Base-by-base conservation (phyloP, 2,329 filamentous ascomycete genomes). In the Parastagonospora nodorum region DNA sequence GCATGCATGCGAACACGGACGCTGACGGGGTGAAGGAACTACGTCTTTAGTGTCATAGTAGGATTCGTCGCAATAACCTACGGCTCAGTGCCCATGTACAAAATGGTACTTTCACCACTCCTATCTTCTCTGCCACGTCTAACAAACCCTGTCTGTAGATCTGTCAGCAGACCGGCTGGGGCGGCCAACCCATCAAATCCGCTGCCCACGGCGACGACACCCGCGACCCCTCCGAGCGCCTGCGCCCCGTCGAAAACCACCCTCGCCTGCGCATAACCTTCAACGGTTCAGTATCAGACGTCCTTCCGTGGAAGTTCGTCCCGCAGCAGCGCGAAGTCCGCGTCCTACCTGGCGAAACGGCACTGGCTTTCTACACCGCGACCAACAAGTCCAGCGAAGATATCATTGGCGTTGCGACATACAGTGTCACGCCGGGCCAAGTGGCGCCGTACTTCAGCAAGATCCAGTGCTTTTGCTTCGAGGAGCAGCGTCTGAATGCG, bases 391-490 rank as follows among this genome's bases (percentile, higher is more conserved):
- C 89, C 53, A 84, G 90, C 57, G 85, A 89, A 58, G 95, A 99
- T 78, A 97, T 99, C 64, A 97, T 99, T 67, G 94, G 94, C 41
- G 92, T 99, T 37, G 94, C 94, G 9, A 99, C 94, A 7, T 99
- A 99, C 77, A 96, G 90, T 69, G 95, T 99, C 28, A 97, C 93
- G 2, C 94, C 94, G 0, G 94, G 86, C 3, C 94, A 99, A 77
- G 92, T 96, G 38, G 93, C 94, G 37, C 92, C 91, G 1, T 99
- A 99, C 74, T 99, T 99, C 72, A 95, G 90, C 84, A 99, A 99
- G 83, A 99, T 99, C 39, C 94, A 99, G 76, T 99, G 94, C 71
- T 99, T 99, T 76, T 99, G 94, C 75, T 99, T 99, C 67, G 94
- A 99, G 78, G 93, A 83, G 73, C 94, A 99, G 81, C 83, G 95